phyloP scores from a whole-genome alignment of 1,284 basidiomycete genomes.

The Trichosporon sp. region DNA sequence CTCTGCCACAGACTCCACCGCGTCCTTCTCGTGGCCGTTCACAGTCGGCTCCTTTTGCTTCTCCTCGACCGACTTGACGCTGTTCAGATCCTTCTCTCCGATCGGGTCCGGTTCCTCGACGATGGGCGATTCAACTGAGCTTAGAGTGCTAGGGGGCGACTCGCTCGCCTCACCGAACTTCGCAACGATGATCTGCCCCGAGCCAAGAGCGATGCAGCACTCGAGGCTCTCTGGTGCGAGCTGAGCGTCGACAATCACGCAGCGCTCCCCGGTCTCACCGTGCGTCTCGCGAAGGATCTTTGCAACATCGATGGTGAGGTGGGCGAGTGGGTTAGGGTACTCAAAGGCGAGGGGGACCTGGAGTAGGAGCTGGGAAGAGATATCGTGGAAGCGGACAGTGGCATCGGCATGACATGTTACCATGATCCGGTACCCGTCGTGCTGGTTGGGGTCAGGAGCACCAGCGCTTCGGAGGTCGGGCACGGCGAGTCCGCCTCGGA shows the following conservation, averaged over 20 bases:
- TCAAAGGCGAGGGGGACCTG: conserved; percentile 52
- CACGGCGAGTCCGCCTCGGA: conserved; percentile 45
- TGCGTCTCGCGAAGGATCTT: conserved; percentile 48
- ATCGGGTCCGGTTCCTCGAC: neutral
- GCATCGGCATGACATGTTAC: conserved; percentile 61
- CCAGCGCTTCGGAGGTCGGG: conserved; percentile 42
- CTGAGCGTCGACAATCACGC: conserved; percentile 55
- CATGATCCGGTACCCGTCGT: conserved; percentile 59
- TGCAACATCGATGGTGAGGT: conserved; percentile 59
- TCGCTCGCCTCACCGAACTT: conserved; percentile 50
- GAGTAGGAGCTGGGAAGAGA: conserved; percentile 61
- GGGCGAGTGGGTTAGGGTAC: conserved; percentile 58
- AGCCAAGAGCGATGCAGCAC: conserved; percentile 57
- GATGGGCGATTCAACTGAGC: neutral
- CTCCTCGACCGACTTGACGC: no score
- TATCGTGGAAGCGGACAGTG: conserved; percentile 53
- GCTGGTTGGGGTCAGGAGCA: conserved; percentile 40
- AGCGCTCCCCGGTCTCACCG: conserved; percentile 36
- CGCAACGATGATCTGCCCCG: conserved; percentile 64
- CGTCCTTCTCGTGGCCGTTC: neutral
- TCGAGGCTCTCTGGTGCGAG: conserved; percentile 64
- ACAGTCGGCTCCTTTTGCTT: neutral
- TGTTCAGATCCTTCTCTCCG: neutral
- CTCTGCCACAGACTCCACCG: neutral
- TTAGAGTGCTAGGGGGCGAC: neutral